These are phyloP conservation scores for Allium sativum DNA, from an alignment of 106 monocot species.

Conservation along the genomic window DNA sequence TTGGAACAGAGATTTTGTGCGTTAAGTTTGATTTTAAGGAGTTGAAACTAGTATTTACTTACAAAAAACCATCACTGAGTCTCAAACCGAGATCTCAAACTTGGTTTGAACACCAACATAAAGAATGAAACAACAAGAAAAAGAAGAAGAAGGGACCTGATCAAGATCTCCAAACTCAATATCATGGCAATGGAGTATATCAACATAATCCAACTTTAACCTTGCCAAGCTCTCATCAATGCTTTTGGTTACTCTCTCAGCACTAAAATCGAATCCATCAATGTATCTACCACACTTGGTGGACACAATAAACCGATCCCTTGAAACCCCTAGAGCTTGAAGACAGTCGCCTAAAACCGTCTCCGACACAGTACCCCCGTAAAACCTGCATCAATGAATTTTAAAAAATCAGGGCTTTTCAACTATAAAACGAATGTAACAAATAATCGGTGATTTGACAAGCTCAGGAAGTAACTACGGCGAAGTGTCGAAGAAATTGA, in stretches of 20 bases:
- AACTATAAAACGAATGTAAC: too few relatives aligned
- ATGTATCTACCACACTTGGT: conserved; percentile 80
- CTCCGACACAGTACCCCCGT: conserved; percentile 87
- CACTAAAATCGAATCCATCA: conserved; percentile 88
- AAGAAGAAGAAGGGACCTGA: conserved; percentile 30
- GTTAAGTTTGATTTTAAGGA: too few relatives aligned
- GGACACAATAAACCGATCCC: conserved; percentile 51
- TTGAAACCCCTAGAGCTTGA: conserved; percentile 29
- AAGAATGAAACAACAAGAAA: not conserved
- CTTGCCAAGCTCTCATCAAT: conserved; percentile 77
- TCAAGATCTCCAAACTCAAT: conserved; percentile 89
- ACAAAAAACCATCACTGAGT: too few relatives aligned
- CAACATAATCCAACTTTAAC: conserved; percentile 77
- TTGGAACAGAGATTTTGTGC: too few relatives aligned
- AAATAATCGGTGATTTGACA: not conserved
- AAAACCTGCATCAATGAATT: conserved; percentile 35
- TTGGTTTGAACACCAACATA: too few relatives aligned
- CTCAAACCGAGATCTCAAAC: too few relatives aligned
- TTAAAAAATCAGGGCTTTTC: not conserved
- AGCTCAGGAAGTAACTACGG: conserved; percentile 33
- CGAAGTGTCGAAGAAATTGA: conserved; percentile 99
- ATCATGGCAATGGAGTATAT: conserved; percentile 90
- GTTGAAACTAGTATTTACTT: too few relatives aligned
- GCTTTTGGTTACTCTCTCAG: conserved; percentile 64
- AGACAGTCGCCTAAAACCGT: conserved; percentile 73